Conservation (phyloP, 192 early-diverging fungal species). For the Backusella circina region DNA sequence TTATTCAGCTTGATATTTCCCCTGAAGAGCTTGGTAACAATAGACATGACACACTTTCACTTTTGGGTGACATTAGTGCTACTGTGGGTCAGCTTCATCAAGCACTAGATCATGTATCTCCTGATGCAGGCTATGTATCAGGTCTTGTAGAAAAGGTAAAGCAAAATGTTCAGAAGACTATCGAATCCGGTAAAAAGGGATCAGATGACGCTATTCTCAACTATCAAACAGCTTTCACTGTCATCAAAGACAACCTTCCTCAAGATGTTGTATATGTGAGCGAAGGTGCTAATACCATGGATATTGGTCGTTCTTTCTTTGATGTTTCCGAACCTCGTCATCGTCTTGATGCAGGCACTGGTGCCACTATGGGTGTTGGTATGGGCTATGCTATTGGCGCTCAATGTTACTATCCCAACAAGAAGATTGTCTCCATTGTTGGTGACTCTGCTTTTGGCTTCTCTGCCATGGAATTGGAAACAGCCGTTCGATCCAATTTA, state of each 20-base stretch:
- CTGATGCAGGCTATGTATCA: constrained; percentile 21
- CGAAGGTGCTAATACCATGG: constrained; percentile 81
- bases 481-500: constrained; percentile 55
- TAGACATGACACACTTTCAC: constrained; percentile 39
- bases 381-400: constrained; percentile 71
- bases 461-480: constrained; percentile 76
- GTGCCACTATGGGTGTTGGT: constrained; percentile 81
- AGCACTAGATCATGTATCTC: neutral
- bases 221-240: constrained; percentile 66
- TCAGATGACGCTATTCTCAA: constrained; percentile 50
- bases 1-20: constrained; percentile 69
- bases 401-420: constrained; percentile 47
- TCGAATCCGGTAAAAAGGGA: constrained; percentile 31
- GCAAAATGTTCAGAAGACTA: constrained; percentile 43
- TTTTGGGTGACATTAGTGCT: constrained; percentile 58
- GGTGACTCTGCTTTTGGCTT: constrained; percentile 83
- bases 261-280: constrained; percentile 54
- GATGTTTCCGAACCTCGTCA: constrained; percentile 59
- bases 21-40: constrained; percentile 66
- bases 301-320: constrained; percentile 70
- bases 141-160: constrained; percentile 30
- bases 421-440: constrained; percentile 61
- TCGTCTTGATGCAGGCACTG: constrained; percentile 69
- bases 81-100: constrained; percentile 50
- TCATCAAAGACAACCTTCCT: constrained; percentile 59